Evolutionary conservation across 768 basidiomycete genomes (phyloP), one percentile per base, ranked within the genome.

Genomic region (Kwoniella shandongensis): DNA sequence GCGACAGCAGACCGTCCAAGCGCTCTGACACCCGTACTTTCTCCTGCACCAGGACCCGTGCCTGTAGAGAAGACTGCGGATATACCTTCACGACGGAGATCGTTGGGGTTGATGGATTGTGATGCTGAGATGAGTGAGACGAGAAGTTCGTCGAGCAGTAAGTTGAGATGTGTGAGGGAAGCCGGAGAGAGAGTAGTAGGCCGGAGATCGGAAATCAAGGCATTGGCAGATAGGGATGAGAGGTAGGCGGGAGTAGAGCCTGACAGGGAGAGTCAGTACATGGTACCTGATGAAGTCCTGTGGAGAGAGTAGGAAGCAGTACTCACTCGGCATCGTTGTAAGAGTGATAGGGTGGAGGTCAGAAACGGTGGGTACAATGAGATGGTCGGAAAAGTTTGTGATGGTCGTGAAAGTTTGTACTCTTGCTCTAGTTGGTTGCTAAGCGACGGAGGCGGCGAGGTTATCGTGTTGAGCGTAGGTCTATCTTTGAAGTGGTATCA

Each of bases 1-100:
- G 92, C 79, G 17, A 94, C 80, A 2, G 91, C 91, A 72, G 92
- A 89, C 78, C 96, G 91, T 45, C 91, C 93, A 42, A 96, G 81
- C 48, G 84, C 81, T 39, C 65, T 29, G 4, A 66, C 46, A 30
- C 69, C 69, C 0, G 66, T 73, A 39, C 61, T 59, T 23, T 68
- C 66, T 8, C 57, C 60, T 1, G 51, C 41, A 35, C 51, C 57
- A 13, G 30, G 45, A 11, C 40, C 18, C 15, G 20, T 26, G 3
- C 41, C 47, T 29, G 58, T 6, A 11, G 54, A 63, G 44, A 76
- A 76, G n/a, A 73, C 72, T n/a, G 51, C 59, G 2, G 65, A 56
- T 1, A 76, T 47, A 18, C 70, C 73, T n/a, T 59, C 57, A 4
- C 42, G 27, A 12, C 71, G 67, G 35, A 76, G 51, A 52, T 75